Evolutionary conservation across 371 early-diverging fungal genomes (phyloP).

Genomic region (Mucor piriformis): DNA sequence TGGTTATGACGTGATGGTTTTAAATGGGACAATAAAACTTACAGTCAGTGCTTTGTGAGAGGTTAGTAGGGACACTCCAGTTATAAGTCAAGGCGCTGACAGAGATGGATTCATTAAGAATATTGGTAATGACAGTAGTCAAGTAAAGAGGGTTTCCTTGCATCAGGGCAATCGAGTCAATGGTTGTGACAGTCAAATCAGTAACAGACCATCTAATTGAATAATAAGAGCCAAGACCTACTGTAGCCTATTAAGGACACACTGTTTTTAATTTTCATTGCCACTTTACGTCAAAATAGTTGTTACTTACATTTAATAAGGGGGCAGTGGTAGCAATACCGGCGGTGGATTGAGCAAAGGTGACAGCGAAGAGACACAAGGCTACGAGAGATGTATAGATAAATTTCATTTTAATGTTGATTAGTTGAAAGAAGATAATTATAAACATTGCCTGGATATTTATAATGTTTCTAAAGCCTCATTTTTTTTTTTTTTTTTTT

Average conservation of each 20-base stretch:
- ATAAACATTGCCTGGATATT: too few species aligned
- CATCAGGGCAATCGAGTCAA: slow-evolving; percentile 16
- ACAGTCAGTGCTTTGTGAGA: slow-evolving; percentile 17
- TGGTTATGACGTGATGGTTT: not conserved
- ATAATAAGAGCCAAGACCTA: slow-evolving; percentile 1
- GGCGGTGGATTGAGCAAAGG: slow-evolving; percentile 10
- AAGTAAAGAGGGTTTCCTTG: slow-evolving; percentile 16
- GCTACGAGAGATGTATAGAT: not conserved
- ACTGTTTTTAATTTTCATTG: not conserved
- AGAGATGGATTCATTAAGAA: slow-evolving; percentile 18
- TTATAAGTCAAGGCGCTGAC: slow-evolving; percentile 9
- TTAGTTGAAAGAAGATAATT: slow-evolving; percentile 18
- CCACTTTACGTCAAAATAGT: not conserved
- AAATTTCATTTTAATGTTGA: slow-evolving; percentile 16
- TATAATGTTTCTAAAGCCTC: too few species aligned
- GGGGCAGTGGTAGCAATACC: slow-evolving; percentile 14
- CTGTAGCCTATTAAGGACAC: slow-evolving; percentile 1
- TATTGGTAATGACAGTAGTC: slow-evolving; percentile 5
- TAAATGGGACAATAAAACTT: not conserved
- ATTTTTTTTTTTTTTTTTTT: too few species aligned
- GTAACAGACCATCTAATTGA: slow-evolving; percentile 12
- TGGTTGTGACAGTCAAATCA: slow-evolving; percentile 14
- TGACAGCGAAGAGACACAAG: not conserved
- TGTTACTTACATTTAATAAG: slow-evolving; percentile 10
- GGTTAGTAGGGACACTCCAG: slow-evolving; percentile 20